Evolutionary conservation across 106 monocot species (phyloP).

Genomic region (Allium sativum): DNA sequence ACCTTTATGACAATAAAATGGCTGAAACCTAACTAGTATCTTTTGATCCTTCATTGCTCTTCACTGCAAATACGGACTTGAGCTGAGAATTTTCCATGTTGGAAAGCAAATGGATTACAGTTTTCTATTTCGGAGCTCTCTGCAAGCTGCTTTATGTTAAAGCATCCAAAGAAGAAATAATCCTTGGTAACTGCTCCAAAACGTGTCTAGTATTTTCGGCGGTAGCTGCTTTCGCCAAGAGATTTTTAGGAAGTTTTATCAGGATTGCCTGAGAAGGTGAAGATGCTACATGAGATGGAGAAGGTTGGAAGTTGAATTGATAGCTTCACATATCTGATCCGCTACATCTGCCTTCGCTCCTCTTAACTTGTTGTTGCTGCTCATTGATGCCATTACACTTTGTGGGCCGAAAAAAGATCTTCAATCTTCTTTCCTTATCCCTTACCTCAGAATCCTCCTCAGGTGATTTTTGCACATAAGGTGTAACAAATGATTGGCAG

Average conservation of each 20-base stretch:
- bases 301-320: slow-evolving; percentile 85
- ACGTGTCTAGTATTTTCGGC: slow-evolving; percentile 74
- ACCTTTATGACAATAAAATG: no score
- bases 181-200: slow-evolving; percentile 51
- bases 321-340: slow-evolving; percentile 72
- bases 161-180: slow-evolving; percentile 79
- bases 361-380: slow-evolving; percentile 22
- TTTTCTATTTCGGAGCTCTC: slow-evolving; percentile 67
- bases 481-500: no score
- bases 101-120: slow-evolving; percentile 66
- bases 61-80: slow-evolving; percentile 21
- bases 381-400: slow-evolving; percentile 10
- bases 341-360: slow-evolving; percentile 59
- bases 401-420: no score
- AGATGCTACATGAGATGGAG: slow-evolving; percentile 78
- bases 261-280: slow-evolving; percentile 61
- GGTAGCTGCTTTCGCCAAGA: slow-evolving; percentile 58
- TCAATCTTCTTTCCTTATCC: no score
- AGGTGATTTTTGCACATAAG: no score
- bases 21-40: not conserved
- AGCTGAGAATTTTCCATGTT: slow-evolving; percentile 87
- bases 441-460: no score
- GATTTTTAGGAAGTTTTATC: slow-evolving; percentile 66
- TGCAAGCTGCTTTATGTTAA: slow-evolving; percentile 56
- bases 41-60: slow-evolving; percentile 13